Conservation (phyloP, 2,329 filamentous ascomycete genomes). For the Plenodomus biglobosus region DNA sequence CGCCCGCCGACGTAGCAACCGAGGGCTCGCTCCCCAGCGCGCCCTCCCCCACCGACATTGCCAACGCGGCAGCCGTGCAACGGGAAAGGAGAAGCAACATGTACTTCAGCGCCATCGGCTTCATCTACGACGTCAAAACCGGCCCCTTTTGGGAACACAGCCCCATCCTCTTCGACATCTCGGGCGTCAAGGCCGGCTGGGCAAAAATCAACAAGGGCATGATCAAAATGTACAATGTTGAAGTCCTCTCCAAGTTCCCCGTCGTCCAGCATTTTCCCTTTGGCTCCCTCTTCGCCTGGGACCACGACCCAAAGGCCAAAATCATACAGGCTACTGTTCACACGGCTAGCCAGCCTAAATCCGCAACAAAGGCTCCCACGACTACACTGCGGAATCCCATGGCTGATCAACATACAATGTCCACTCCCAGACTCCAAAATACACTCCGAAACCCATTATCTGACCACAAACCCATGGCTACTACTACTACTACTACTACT, state of each 20-base stretch:
- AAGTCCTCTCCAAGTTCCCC: slow-evolving; percentile 94
- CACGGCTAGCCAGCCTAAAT: slow-evolving; percentile 40
- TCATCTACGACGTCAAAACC: slow-evolving; percentile 96
- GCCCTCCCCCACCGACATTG: slow-evolving; percentile 70
- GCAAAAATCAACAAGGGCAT: slow-evolving; percentile 97
- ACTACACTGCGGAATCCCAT: slow-evolving; percentile 28
- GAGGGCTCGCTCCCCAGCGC: slow-evolving; percentile 73
- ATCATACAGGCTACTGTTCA: slow-evolving; percentile 38
- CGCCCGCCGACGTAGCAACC: slow-evolving; percentile 61
- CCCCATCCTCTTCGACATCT: slow-evolving; percentile 91
- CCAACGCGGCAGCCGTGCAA: slow-evolving; percentile 46
- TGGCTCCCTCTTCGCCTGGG: slow-evolving; percentile 54
- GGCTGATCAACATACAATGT: slow-evolving; percentile 16
- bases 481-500: no score
- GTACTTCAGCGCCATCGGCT: slow-evolving; percentile 94
- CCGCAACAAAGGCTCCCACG: slow-evolving; percentile 23
- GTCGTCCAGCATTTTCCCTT: slow-evolving; percentile 88
- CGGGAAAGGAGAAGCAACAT: slow-evolving; percentile 55
- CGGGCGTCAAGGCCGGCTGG: slow-evolving; percentile 85
- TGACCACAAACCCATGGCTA: background rate
- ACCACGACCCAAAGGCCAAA: slow-evolving; percentile 47
- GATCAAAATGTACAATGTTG: slow-evolving; percentile 99
- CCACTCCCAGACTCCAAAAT: background rate
- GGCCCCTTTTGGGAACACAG: slow-evolving; percentile 95
- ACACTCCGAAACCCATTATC: background rate